phyloP scores from a whole-genome alignment of 805 yeast species.

The Candida alai region DNA sequence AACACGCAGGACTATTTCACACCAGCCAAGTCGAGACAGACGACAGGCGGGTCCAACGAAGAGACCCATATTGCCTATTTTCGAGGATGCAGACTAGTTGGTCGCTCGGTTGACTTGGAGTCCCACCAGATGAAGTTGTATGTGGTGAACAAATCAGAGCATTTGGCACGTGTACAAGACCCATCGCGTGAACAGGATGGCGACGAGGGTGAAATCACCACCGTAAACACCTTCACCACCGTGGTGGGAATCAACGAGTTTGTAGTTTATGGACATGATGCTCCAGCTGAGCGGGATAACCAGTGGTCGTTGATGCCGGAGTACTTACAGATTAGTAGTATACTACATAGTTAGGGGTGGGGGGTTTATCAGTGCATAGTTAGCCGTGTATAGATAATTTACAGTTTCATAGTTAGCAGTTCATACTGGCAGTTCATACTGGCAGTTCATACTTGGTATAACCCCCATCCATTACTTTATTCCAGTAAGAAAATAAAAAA shows the following conservation, averaged over 20 bases:
- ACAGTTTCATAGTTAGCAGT: too few relatives aligned
- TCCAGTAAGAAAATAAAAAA: too few relatives aligned
- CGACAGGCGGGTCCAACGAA: constrained; percentile 6
- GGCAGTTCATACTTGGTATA: too few relatives aligned
- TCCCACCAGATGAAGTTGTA: constrained; percentile 19
- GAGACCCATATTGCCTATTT: constrained; percentile 24
- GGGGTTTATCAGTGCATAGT: too few relatives aligned
- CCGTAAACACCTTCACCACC: constrained; percentile 19
- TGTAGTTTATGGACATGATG: constrained; percentile 31
- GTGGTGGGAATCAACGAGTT: constrained; percentile 22
- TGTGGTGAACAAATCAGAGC: constrained; percentile 22
- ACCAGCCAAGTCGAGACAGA: constrained; percentile 19
- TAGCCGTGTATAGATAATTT: too few relatives aligned
- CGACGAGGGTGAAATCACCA: constrained; percentile 13
- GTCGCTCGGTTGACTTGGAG: constrained; percentile 16
- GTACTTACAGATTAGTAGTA: constrained; percentile 24
- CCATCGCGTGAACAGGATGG: constrained; percentile 11
- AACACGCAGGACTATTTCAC: constrained; percentile 30
- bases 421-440: too few relatives aligned
- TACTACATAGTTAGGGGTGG: constrained; percentile 17
- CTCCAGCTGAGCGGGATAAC: constrained; percentile 15
- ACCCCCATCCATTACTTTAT: too few relatives aligned
- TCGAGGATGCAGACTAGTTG: constrained; percentile 33
- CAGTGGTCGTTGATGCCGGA: constrained; percentile 27
- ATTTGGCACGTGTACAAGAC: constrained; percentile 17